Base-by-base conservation (phyloP, 148 eudicot species). In the Arbutus unedo region DNA sequence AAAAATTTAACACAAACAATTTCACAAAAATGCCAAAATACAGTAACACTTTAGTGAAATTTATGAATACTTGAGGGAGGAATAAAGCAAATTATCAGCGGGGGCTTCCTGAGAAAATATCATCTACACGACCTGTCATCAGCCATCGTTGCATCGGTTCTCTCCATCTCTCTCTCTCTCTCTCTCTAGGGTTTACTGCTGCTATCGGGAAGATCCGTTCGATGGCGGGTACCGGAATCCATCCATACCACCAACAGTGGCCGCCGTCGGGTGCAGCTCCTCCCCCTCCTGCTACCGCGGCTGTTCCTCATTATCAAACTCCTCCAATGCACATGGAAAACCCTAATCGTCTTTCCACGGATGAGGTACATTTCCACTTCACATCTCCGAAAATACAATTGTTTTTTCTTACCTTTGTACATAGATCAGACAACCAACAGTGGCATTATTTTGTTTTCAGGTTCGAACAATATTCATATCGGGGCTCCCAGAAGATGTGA, bases 401-500 rank as follows among this genome's bases (percentile, higher is more conserved):
- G 0, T 60, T 47, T 13, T 18, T 5, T 2, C 38, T 19, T 59
- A 59, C n/a, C 2, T 64, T 64, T 21, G 62, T 79, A 5, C n/a
- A 62, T 64, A 5, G 2, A 59, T 64, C 47, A 60, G 54, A 10
- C 16, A 0, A 19, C 51, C 49, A 18, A 44, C 16, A 7, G 53
- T 49, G 44, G 62, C 53, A 2, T 50, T 75, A 43, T 57, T 78
- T 54, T 54, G 41, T 64, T 76, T 44, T 21, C 64, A 93, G 97
- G 89, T 93, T 59, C 90, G 99, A 84, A 96, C 99, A 13, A 91
- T 96, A 15, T 96, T 96, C 85, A 92, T 96, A 48, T 89, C 99
- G 1, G 99, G 99, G 3, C 85, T 96, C 21, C 99, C 99, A 6
- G 92, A 89, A 85, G 99, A 96, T 79, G 98, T 96, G 60, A 96